Base-by-base conservation (phyloP, 208 protist species). In the Crithidia fasciculata region DNA sequence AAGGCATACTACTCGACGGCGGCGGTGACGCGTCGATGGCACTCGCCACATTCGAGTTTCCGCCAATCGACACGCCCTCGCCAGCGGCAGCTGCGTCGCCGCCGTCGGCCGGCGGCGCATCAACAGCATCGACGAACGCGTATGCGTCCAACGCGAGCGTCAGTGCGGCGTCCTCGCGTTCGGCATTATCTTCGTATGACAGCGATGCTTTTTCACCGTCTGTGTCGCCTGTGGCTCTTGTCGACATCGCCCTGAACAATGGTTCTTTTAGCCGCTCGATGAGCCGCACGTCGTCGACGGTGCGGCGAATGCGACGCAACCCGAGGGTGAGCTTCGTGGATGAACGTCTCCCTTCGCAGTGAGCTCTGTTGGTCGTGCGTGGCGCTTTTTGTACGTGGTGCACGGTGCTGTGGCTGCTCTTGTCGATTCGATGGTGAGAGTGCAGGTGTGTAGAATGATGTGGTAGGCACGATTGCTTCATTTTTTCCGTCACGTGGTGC, bases 241-340 rank as follows among this genome's bases (percentile, higher is more conserved):
- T 19, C 3, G 62, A 68, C 9, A 10, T 36, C 37, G 2, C 40
- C 40, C 40, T 15, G n/a, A 3, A 2, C 8, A 5, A 4, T 39
- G 37, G 36, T n/a, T 59, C 64, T 39, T 49, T 59, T 16, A 59
- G 40, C n/a, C n/a, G 62, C 15, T 68, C 62, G 2, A 15, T 69
- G 18, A 18, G 12, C 52, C 6, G n/a, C 15, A 44, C 65, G 2
- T 61, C 65, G 5, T 16, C 65, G 41, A 57, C 53, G 39, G 15
- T 70, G 54, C 52, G 65, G n/a, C 53, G 65, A 8, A 75, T 58
- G 53, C 55, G 59, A 12, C 68, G 55, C 36, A 63, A 72, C 16
- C 61, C 40, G 41, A 68, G 64, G 40, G 61, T 61, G 43, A 75
- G 61, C 36, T 73, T 80, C 45, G 15, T 69, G 0, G 67, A 68